Conservation (phyloP, 2,329 filamentous ascomycete species). For the Penicillium sp. region DNA sequence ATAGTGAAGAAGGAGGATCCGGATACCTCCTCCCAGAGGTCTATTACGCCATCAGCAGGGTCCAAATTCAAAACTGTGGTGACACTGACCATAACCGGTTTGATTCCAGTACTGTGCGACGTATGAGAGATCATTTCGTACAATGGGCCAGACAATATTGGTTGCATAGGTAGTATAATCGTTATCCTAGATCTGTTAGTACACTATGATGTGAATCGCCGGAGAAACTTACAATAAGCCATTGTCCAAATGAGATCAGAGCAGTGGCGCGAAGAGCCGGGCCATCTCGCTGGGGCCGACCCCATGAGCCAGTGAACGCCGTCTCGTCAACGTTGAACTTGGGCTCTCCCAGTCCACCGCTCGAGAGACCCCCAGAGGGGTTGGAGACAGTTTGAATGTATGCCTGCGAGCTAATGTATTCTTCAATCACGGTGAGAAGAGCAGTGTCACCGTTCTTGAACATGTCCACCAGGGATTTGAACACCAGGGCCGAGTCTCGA, state of each 20-base stretch:
- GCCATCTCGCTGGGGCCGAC: constrained; percentile 77
- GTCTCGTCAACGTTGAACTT: constrained; percentile 69
- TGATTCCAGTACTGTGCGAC: constrained; percentile 56
- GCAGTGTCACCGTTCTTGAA: constrained; percentile 62
- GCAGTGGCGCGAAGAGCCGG: constrained; percentile 75
- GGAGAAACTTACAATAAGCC: constrained; percentile 54
- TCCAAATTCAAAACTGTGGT: rapidly evolving
- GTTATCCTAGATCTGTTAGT: constrained; percentile 46
- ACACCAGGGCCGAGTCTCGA: constrained; percentile 69
- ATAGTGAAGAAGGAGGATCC: constrained; percentile 80
- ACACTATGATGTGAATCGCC: neutral
- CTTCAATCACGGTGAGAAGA: constrained; percentile 63
- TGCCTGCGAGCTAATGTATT: constrained; percentile 69
- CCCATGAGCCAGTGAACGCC: constrained; percentile 67
- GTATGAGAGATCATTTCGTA: constrained; percentile 74
- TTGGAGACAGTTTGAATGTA: constrained; percentile 67
- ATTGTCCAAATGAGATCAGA: constrained; percentile 70
- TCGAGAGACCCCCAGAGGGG: constrained; percentile 61
- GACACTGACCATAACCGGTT: constrained; percentile 56
- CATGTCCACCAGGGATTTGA: constrained; percentile 68
- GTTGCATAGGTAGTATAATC: constrained; percentile 56
- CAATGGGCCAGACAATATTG: constrained; percentile 68
- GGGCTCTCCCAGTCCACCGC: constrained; percentile 65
- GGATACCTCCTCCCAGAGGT: constrained; percentile 80
- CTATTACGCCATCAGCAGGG: constrained; percentile 11